Evolutionary conservation across 768 basidiomycete genomes (phyloP).

Genomic region (Leccinum rimulosum): DNA sequence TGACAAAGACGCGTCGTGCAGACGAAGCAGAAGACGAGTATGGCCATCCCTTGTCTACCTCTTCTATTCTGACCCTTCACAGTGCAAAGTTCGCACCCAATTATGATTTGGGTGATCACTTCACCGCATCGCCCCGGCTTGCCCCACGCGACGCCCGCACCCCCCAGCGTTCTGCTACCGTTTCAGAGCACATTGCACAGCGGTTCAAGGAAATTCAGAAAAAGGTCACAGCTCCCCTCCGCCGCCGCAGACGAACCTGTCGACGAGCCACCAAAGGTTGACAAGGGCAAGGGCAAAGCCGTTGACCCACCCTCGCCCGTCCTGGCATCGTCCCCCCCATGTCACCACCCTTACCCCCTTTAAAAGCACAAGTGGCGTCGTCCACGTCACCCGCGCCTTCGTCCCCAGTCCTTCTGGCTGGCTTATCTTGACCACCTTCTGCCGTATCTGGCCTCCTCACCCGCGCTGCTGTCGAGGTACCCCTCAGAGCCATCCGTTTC

Average conservation of each 20-base stretch:
- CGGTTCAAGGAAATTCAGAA: slow-evolving; percentile 80
- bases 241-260: slow-evolving; percentile 25
- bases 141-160: slow-evolving; percentile 53
- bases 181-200: slow-evolving; percentile 83
- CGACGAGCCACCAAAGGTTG: slow-evolving; percentile 50
- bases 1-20: slow-evolving; percentile 74
- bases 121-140: slow-evolving; percentile 75
- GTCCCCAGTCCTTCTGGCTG: slow-evolving; percentile 69
- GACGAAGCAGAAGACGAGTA: slow-evolving; percentile 96
- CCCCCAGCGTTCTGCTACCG: slow-evolving; percentile 68
- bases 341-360: slow-evolving; percentile 58
- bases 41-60: slow-evolving; percentile 30
- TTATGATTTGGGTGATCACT: slow-evolving; percentile 60
- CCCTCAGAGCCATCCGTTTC: slow-evolving; percentile 57
- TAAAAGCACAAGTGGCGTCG: slow-evolving; percentile 35
- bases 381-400: slow-evolving; percentile 40
- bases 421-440: slow-evolving; percentile 62
- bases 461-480: slow-evolving; percentile 70
- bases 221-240: slow-evolving; percentile 37
- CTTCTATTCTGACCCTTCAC: slow-evolving; percentile 11
- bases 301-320: slow-evolving; percentile 37
- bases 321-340: slow-evolving; percentile 51
- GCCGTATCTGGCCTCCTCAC: slow-evolving; percentile 68
- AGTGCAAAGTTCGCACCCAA: slow-evolving; percentile 89
- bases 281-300: slow-evolving; percentile 81